Evolutionary conservation across 768 basidiomycete genomes (phyloP), one percentile per base, ranked within the genome.

Genomic region (Termitomyces sp.): DNA sequence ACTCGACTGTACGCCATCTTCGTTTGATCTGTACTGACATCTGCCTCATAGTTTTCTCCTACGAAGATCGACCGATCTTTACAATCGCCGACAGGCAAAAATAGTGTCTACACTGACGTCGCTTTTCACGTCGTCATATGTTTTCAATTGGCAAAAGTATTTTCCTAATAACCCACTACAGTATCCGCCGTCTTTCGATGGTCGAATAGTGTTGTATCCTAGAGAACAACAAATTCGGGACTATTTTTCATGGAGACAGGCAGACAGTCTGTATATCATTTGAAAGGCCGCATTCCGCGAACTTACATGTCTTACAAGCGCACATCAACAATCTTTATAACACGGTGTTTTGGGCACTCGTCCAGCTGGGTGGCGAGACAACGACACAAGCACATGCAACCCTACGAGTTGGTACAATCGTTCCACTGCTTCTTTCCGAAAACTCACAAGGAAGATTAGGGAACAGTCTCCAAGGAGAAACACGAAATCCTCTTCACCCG

Each of bases 241-340:
- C 72, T 99, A 99, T 71, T 96, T 98, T 71, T 76, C 92, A 0
- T 99, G 97, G 97, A 77, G 97, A 61, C 97, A 98, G 72, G 91
- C 89, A 0, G 96, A 98, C 70, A 96, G 96, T 96, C 69, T 62
- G 93, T 76, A 25, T 25, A 31, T 38, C 29, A 38, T 8, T 45
- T 15, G 12, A 34, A 11, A 54, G 11, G 11, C n/a, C 45, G 17
- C 34, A n/a, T 47, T 47, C 38, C 47, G 5, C n/a, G 51, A 45
- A 40, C 55, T 60, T 38, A 55, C 36, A 50, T 34, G 14, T 52
- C 37, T 66, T 43, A 37, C 56, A 71, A 98, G 96, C 97, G 0
- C 97, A 99, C 71, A 90, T 98, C 71, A 99, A 99, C 71, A 99
- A 99, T 71, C 76, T 99, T 29, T 96, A 98, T 77, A 99, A 99